Base-by-base conservation (phyloP, 176 grass and related monocot genomes). In the Phyllostachys edulis region DNA sequence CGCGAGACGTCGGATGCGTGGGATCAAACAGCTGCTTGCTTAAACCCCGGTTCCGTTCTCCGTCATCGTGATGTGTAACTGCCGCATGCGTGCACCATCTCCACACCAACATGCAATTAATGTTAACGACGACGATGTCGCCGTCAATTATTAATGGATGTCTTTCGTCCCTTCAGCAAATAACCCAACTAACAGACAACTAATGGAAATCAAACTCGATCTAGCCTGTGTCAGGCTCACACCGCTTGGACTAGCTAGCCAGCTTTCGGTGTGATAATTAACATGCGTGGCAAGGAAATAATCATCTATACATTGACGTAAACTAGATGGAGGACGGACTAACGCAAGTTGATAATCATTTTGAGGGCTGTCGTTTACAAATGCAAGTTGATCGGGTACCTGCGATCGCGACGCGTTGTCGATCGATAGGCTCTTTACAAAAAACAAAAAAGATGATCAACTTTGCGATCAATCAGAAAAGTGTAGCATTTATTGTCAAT, bases 381-480 rank as follows among this genome's bases (percentile, higher is more conserved):
- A 57, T 9, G 55, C 20, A 54, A 20, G 51, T n/a, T 57, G 17
- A 57, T 57, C 6, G 18, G 36, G 56, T 62, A 62, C 56, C 54
- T 61, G 37, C 56, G 39, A 62, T 61, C 39, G 39, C 14, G 23
- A 77, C 75, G 39, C 13, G 13, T 12, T 4, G 6, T 16, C 54
- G 6, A 60, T 76, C 54, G 54, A 59, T 37, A 56, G 18, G 18
- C 29, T 34, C 29, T 74, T 55, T 13, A 21, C 29, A 76, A 12
- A 60, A 26, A n/a, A 18, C 7, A 18, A 34, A 18, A 34, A 23
- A 14, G 10, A 20, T n/a, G n/a, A n/a, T n/a, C n/a, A n/a, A n/a
- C n/a, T n/a, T n/a, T 3, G n/a, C 55, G 55, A 77, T 61, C 55
- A 62, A 76, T 77, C 73, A 20, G 24, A 56, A 55, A 20, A 75